Evolutionary conservation across 1,139 yeast genomes (phyloP).

Genomic region (Kazachstania sp.): DNA sequence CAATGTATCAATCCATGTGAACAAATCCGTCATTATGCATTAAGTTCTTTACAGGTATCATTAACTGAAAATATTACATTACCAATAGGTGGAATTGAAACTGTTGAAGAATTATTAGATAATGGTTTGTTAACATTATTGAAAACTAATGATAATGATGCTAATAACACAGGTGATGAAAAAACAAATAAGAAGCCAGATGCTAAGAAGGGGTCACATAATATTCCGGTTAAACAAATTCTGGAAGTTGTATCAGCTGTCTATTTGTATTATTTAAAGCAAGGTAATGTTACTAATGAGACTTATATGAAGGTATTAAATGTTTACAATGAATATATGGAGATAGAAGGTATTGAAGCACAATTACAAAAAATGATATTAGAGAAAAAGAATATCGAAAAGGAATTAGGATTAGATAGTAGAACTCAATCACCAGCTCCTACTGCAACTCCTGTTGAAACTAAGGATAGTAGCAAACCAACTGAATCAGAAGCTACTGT

Average conservation of each 20-base stretch:
- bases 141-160: conserved; percentile 21
- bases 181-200: background rate
- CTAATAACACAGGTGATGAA: background rate
- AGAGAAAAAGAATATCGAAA: conserved; percentile 30
- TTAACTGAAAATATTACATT: conserved; percentile 33
- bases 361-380: conserved; percentile 34
- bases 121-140: conserved; percentile 69
- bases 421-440: background rate
- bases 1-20: conserved; percentile 86
- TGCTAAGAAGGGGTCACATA: background rate
- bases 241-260: conserved; percentile 62
- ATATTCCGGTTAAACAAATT: conserved; percentile 37
- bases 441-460: background rate
- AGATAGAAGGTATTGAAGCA: conserved; percentile 35
- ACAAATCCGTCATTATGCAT: conserved; percentile 60
- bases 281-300: conserved; percentile 36
- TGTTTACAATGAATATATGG: conserved; percentile 41
- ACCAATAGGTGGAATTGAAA: conserved; percentile 27
- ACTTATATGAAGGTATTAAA: conserved; percentile 42
- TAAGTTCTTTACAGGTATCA: conserved; percentile 44
- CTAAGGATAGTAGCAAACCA: background rate
- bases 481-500: background rate
- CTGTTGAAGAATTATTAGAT: conserved; percentile 52
- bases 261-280: conserved; percentile 50
- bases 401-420: conserved; percentile 1